These are phyloP conservation scores for Backusella luteola DNA, from an alignment of 192 early-diverging fungal genomes.

Conservation along the genomic window DNA sequence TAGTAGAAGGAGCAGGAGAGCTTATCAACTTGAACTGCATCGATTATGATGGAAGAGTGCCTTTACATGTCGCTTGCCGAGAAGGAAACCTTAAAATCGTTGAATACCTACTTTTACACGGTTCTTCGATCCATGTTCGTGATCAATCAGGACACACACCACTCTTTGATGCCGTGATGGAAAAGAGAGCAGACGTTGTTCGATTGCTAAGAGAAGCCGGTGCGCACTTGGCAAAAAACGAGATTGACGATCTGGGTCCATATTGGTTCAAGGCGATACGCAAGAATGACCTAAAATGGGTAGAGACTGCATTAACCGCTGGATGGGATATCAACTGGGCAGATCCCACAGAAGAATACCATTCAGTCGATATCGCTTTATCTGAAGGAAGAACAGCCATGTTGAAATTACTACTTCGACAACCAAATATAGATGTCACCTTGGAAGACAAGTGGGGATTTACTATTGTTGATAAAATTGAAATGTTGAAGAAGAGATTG, in stretches of 20 bases:
- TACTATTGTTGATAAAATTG: conserved; percentile 55
- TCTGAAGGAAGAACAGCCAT: conserved; percentile 42
- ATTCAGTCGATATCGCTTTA: conserved; percentile 67
- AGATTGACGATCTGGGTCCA: conserved; percentile 67
- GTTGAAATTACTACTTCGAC: conserved; percentile 44
- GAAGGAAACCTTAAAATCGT: conserved; percentile 74
- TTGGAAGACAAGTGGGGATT: conserved; percentile 54
- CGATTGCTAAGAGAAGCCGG: conserved; percentile 73
- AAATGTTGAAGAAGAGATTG: conserved; percentile 14
- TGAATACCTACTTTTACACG: conserved; percentile 74
- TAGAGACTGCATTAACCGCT: conserved; percentile 53
- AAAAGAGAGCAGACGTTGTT: conserved; percentile 61
- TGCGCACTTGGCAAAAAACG: conserved; percentile 86
- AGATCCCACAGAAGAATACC: conserved; percentile 59
- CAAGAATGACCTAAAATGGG: conserved; percentile 45
- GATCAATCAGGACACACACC: conserved; percentile 90
- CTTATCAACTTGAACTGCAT: conserved; percentile 64
- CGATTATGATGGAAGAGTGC: conserved; percentile 81
- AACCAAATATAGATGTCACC: conserved; percentile 42
- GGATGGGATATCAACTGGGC: conserved; percentile 69
- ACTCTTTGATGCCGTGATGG: conserved; percentile 76
- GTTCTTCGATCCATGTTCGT: conserved; percentile 88
- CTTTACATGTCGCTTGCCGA: conserved; percentile 84
- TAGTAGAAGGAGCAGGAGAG: conserved; percentile 58
- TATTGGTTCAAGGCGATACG: conserved; percentile 41